These are phyloP conservation scores for Biscogniauxia mediterranea DNA, from an alignment of 2,329 filamentous ascomycete genomes.

Conservation along the genomic window DNA sequence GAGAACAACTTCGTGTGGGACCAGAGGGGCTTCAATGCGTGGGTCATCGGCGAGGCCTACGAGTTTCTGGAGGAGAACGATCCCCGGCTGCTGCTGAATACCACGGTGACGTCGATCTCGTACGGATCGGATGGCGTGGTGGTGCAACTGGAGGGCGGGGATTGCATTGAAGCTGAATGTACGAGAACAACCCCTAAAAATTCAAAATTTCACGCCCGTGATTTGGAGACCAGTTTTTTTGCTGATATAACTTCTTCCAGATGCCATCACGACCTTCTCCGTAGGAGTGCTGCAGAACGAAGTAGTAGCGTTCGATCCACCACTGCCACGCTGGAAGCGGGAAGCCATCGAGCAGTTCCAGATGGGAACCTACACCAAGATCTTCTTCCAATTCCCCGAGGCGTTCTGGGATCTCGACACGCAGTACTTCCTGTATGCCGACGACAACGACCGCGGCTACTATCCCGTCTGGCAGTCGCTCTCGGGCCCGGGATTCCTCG, in stretches of 20 bases:
- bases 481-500: conserved; percentile 54
- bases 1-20: conserved; percentile 62
- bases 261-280: conserved; percentile 65
- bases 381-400: conserved; percentile 67
- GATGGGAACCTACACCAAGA: conserved; percentile 73
- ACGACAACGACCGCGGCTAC: conserved; percentile 40
- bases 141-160: conserved; percentile 51
- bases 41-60: conserved; percentile 55
- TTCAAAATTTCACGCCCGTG: background rate
- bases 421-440: conserved; percentile 46
- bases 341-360: conserved; percentile 61
- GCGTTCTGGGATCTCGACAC: conserved; percentile 59
- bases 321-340: conserved; percentile 63
- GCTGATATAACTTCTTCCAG: conserved; percentile 21
- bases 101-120: conserved; percentile 52
- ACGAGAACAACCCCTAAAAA: conserved; percentile 6
- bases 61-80: conserved; percentile 58
- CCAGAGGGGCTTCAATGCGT: conserved; percentile 58
- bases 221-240: background rate
- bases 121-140: conserved; percentile 54
- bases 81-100: conserved; percentile 55
- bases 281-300: conserved; percentile 66
- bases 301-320: conserved; percentile 55
- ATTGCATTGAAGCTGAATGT: conserved; percentile 31
- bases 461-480: conserved; percentile 64